Evolutionary conservation across 805 yeast genomes (phyloP).

Genomic region (Ogataea sp.): DNA sequence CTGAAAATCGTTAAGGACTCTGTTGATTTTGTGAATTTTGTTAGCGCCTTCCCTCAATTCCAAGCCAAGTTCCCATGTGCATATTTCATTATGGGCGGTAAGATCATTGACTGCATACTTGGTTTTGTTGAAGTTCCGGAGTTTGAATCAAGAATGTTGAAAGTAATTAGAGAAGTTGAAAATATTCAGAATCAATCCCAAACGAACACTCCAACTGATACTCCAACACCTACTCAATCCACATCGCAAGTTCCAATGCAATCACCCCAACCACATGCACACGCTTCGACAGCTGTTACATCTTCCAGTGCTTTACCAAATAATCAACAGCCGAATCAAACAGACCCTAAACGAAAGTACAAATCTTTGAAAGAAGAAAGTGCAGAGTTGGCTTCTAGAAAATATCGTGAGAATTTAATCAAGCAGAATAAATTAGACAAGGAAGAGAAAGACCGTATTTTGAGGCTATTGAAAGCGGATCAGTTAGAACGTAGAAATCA

Average conservation of each 20-base stretch:
- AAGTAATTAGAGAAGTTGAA: constrained; percentile 1
- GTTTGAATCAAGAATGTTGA: constrained; percentile 20
- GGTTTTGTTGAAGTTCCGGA: constrained; percentile 5
- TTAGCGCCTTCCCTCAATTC: constrained; percentile 21
- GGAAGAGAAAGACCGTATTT: constrained; percentile 49
- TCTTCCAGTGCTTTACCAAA: constrained; percentile 1
- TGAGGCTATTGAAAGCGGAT: constrained; percentile 45
- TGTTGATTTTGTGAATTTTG: not conserved
- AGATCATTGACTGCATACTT: constrained; percentile 25
- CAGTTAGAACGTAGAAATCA: constrained; percentile 31
- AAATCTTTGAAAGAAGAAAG: constrained; percentile 31
- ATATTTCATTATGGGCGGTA: constrained; percentile 42
- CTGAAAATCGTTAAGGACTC: not conserved
- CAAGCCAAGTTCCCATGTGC: constrained; percentile 43
- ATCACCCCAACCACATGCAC: constrained; percentile 5
- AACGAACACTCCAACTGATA: not conserved
- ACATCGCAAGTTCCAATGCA: not conserved
- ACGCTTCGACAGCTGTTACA: not conserved
- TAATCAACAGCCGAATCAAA: not conserved
- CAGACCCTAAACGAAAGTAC: constrained; percentile 1
- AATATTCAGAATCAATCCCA: too few relatives aligned
- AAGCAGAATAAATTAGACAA: constrained; percentile 27
- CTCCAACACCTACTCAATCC: not conserved
- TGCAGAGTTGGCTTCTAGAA: constrained; percentile 29
- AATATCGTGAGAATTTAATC: constrained; percentile 29